A percentile compares a stretch with the other conserved stretches of the same genome.
phyloP scores from a whole-genome alignment of 768 basidiomycete species.

The Leccinum rimulosum region DNA sequence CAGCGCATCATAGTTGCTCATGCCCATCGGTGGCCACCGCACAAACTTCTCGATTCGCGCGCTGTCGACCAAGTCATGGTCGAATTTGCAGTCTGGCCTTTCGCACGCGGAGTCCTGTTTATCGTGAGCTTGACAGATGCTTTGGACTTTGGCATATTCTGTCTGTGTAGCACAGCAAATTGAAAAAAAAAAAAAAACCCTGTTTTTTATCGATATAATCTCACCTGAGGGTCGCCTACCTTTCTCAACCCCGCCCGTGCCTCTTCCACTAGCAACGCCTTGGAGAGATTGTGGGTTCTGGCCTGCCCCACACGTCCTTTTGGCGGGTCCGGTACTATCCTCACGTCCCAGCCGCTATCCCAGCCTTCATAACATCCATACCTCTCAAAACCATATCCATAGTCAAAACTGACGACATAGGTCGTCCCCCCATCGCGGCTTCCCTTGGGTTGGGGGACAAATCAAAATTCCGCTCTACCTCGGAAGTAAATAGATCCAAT shows the following conservation, averaged over 20 bases:
- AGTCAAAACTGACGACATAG: constrained; percentile 9
- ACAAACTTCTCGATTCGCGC: constrained; percentile 14
- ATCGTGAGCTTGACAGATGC: constrained; percentile 16
- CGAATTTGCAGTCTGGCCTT: constrained; percentile 14
- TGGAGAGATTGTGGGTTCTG: constrained; percentile 9
- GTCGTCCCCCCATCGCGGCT: constrained; percentile 3
- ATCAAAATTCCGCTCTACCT: background rate
- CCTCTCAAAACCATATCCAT: constrained; percentile 16
- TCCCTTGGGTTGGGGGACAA: background rate
- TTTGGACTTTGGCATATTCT: constrained; percentile 11
- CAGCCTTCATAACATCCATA: constrained; percentile 13
- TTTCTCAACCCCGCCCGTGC: constrained; percentile 4
- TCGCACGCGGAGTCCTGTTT: constrained; percentile 3
- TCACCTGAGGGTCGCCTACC: constrained; percentile 11
- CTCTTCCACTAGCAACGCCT: constrained; percentile 9
- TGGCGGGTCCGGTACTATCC: background rate
- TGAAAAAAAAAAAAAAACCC: background rate
- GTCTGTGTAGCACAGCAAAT: constrained; percentile 2
- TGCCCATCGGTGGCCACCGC: constrained; percentile 1
- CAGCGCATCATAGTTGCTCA: background rate
- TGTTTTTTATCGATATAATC: background rate
- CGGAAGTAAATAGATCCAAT: too few relatives aligned
- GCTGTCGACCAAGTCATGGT: constrained; percentile 17
- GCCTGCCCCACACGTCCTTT: background rate
- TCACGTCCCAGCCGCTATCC: constrained; percentile 10